Percentiles rank a stretch among this genome's conserved stretches.
phyloP scores from a whole-genome alignment of 202 grass and related monocot species.

The Cymbopogon flexuosus region DNA sequence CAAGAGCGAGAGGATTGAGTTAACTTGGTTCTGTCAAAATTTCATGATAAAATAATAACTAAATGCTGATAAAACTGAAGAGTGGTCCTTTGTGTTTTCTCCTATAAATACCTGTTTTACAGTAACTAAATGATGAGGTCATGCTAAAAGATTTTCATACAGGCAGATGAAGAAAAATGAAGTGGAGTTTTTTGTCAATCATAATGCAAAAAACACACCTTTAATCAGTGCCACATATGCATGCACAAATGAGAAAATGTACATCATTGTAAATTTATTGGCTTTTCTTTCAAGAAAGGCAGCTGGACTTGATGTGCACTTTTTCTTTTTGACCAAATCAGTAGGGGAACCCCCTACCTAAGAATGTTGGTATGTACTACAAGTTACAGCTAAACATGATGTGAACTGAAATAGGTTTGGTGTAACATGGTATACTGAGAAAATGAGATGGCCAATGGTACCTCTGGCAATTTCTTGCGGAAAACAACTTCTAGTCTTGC shows the following conservation, averaged over 20 bases:
- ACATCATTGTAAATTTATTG: background rate
- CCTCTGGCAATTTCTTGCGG: constrained; percentile 96
- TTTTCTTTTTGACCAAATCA: too few species aligned
- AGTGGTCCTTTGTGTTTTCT: background rate
- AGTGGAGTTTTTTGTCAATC: background rate
- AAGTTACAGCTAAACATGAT: background rate
- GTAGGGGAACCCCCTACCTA: too few species aligned
- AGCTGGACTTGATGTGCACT: background rate
- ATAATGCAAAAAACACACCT: background rate
- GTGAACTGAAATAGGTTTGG: background rate
- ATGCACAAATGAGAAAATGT: background rate
- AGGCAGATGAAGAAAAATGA: background rate
- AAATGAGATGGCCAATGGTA: constrained; percentile 22
- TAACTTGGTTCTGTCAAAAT: background rate
- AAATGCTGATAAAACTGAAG: background rate
- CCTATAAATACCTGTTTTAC: background rate
- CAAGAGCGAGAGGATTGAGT: background rate
- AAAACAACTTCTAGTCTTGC: constrained; percentile 92
- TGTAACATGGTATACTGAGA: background rate
- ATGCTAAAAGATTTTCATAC: background rate
- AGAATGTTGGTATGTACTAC: too few species aligned
- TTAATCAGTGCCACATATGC: background rate
- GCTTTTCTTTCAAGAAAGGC: background rate
- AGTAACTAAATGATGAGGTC: background rate
- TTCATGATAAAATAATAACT: background rate